phyloP scores from a whole-genome alignment of 2,329 filamentous ascomycete species.

The Penicillium sp. region DNA sequence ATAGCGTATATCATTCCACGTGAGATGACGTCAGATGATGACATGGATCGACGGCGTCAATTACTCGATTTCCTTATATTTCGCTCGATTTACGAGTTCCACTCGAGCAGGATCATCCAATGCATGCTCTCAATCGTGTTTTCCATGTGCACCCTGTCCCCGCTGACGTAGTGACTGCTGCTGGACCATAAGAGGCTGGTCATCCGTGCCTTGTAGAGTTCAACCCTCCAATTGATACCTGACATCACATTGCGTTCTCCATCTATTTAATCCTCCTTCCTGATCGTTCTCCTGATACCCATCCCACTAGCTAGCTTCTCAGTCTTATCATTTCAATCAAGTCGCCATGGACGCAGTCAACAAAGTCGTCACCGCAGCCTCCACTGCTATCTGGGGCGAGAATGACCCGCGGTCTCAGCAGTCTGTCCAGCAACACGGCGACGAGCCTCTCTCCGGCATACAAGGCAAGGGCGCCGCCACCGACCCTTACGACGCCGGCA shows the following conservation, averaged over 20 bases:
- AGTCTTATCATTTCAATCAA: neutral
- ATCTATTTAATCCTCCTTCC: neutral
- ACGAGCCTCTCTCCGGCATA: conserved; percentile 67
- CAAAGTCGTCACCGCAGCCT: conserved; percentile 46
- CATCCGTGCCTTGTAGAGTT: neutral
- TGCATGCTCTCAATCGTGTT: neutral
- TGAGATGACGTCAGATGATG: conserved; percentile 23
- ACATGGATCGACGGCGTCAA: conserved; percentile 2
- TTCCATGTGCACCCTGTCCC: conserved; percentile 5
- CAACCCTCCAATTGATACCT: too few relatives aligned
- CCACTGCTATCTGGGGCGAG: conserved; percentile 48
- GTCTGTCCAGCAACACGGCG: conserved; percentile 32
- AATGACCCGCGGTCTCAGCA: conserved; percentile 23
- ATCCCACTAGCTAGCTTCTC: neutral
- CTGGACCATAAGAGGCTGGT: neutral
- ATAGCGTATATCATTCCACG: too few relatives aligned
- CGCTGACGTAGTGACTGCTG: conserved; percentile 15
- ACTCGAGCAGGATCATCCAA: neutral
- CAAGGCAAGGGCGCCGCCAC: conserved; percentile 60
- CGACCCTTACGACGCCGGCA: conserved; percentile 75
- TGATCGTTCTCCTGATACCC: neutral
- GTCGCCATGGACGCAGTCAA: conserved; percentile 59
- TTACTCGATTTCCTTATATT: neutral
- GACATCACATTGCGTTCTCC: neutral
- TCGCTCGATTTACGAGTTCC: neutral